Evolutionary conservation across 2,329 filamentous ascomycete genomes (phyloP).

Genomic region (Arthrobotrys entomopaga): DNA sequence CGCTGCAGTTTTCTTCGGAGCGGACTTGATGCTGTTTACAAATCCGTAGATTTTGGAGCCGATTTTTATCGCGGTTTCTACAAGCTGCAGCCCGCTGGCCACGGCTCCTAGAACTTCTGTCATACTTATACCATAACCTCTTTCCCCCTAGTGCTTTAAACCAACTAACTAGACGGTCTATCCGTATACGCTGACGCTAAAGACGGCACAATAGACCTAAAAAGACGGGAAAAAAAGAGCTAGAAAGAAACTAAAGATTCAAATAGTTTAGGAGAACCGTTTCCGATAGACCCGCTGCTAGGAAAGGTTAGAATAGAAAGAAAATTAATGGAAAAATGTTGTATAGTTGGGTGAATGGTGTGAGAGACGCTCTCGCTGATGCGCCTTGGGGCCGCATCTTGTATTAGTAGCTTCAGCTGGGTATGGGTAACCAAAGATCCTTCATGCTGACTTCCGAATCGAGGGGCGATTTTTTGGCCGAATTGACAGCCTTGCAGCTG

Average conservation of each 20-base stretch:
- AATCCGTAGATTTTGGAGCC: slow-evolving; percentile 33
- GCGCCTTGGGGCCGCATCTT: slow-evolving; percentile 6
- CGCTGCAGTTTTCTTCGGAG: slow-evolving; percentile 13
- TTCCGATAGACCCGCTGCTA: slow-evolving; percentile 14
- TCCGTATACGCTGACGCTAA: background rate
- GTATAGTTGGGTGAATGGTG: background rate
- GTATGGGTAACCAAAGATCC: too few species aligned
- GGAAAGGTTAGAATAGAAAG: slow-evolving; percentile 29
- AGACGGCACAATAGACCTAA: background rate
- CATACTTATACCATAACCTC: slow-evolving; percentile 40
- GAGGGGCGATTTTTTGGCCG: too few species aligned
- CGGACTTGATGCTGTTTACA: slow-evolving; percentile 24
- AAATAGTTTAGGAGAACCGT: too few species aligned
- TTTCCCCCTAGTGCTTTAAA: background rate
- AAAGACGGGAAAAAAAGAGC: background rate
- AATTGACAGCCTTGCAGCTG: too few species aligned
- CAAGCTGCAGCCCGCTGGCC: slow-evolving; percentile 38
- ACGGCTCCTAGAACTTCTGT: slow-evolving; percentile 32
- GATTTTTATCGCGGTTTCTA: slow-evolving; percentile 24
- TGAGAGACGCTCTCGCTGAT: background rate
- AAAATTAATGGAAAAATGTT: background rate
- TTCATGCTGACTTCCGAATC: too few species aligned
- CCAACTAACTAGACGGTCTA: background rate
- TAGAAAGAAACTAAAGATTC: slow-evolving; percentile 6
- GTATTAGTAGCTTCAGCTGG: slow-evolving; percentile 23